These are phyloP conservation scores for Leptographium galeiforme DNA, from an alignment of 2,329 filamentous ascomycete species.

Conservation along the genomic window DNA sequence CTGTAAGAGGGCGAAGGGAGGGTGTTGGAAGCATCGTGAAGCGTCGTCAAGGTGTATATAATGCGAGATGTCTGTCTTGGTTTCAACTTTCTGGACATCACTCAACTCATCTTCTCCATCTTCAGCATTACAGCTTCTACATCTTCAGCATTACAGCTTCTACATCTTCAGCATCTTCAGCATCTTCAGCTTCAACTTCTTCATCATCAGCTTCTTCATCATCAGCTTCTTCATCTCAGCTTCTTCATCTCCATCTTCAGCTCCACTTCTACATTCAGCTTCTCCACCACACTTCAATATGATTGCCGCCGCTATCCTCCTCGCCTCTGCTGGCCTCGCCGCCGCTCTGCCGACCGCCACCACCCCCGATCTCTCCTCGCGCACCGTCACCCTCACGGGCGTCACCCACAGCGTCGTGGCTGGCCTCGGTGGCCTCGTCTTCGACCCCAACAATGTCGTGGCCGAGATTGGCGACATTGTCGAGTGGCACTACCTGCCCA, in stretches of 20 bases:
- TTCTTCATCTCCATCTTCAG: neutral
- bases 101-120: too few relatives aligned
- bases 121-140: too few relatives aligned
- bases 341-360: slow-evolving; percentile 20
- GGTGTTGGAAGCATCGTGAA: too few relatives aligned
- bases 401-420: slow-evolving; percentile 33
- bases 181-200: neutral
- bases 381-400: slow-evolving; percentile 22
- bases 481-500: slow-evolving; percentile 41
- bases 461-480: slow-evolving; percentile 35
- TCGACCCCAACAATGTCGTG: slow-evolving; percentile 35
- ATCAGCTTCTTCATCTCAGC: too few relatives aligned
- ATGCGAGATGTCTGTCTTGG: too few relatives aligned
- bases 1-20: too few relatives aligned
- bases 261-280: too few relatives aligned
- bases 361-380: slow-evolving; percentile 14
- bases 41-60: too few relatives aligned
- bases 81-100: too few relatives aligned
- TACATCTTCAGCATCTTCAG: neutral
- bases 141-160: neutral
- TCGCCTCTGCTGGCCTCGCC: slow-evolving; percentile 15
- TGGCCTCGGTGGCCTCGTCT: slow-evolving; percentile 30
- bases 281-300: neutral
- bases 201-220: neutral
- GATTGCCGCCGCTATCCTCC: slow-evolving; percentile 12